Evolutionary conservation across 352 stramenopile species (phyloP), one percentile per base, ranked within the genome.

Genomic region (Phytophthora pisi): DNA sequence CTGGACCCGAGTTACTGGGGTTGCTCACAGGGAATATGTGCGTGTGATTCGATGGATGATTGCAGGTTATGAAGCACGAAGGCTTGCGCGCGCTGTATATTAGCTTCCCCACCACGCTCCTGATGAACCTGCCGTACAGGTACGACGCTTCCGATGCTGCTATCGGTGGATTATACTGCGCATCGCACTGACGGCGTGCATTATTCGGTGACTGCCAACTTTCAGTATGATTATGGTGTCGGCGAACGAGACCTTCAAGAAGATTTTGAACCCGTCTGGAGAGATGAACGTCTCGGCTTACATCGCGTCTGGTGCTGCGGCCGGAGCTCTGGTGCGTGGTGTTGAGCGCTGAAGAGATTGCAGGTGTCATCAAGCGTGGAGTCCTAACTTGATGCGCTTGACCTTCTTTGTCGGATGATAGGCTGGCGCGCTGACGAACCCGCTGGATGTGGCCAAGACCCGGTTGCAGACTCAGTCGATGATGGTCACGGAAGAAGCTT

Each of bases 371-470:
- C 24, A 15, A 4, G 15, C 5, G 47, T 55, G 10, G 15, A 9
- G 18, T 38, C 36, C 55, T 58, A 42, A 63, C 40, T 38, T 23
- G 6, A 31, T 24, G 11, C 15, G 61, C 10, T 1, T 11, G 55
- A 13, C 30, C n/a, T 54, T 7, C 65, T 43, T 38, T 11, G 31
- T 20, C 10, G 23, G 52, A n/a, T 24, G n/a, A 23, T 51, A 91
- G 82, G 87, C 87, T 74, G 87, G 87, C 26, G 92, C 89, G 24
- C 46, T 97, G 16, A 99, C 98, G 23, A 99, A 97, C 55, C 98
- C 98, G 20, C 81, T 99, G 61, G 98, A 99, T 86, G 95, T 99
- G 31, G 92, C 99, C 53, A 99, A 99, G 82, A 99, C 98, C 16
- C 81, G 92, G 51, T 81, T 99, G 69, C 96, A 99, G 79, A 99